Conservation (phyloP, 2,329 filamentous ascomycete species). For the Scedosporium dehoogii region DNA sequence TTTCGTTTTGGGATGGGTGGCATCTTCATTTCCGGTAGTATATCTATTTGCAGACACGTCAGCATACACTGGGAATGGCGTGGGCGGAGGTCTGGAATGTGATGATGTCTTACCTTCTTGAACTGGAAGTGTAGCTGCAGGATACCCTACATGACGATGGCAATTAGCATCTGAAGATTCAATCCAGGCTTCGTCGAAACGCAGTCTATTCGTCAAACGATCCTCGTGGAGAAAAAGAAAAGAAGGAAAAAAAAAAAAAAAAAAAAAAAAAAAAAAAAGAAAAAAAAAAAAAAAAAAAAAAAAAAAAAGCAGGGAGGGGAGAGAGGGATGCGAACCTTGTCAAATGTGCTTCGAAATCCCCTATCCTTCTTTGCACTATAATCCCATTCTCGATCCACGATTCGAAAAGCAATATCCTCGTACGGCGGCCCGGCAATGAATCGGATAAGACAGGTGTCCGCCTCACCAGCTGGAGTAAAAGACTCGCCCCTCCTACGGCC, state of each 20-base stretch:
- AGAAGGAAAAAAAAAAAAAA: slow-evolving; percentile 8
- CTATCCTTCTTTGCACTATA: slow-evolving; percentile 92
- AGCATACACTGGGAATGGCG: neutral
- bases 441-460: slow-evolving; percentile 92
- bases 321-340: slow-evolving; percentile 55
- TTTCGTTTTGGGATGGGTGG: neutral
- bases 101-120: slow-evolving; percentile 65
- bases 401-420: slow-evolving; percentile 92
- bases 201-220: no score
- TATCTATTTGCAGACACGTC: slow-evolving; percentile 26
- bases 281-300: slow-evolving; percentile 10
- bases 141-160: slow-evolving; percentile 56
- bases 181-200: slow-evolving; percentile 9
- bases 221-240: slow-evolving; percentile 9
- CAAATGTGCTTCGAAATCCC: slow-evolving; percentile 92
- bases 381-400: slow-evolving; percentile 98
- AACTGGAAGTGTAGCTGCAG: slow-evolving; percentile 96
- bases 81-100: neutral
- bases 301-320: neutral
- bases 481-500: slow-evolving; percentile 84
- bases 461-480: slow-evolving; percentile 85
- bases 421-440: slow-evolving; percentile 95
- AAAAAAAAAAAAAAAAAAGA: slow-evolving; percentile 9
- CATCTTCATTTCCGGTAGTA: slow-evolving; percentile 43
- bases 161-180: slow-evolving; percentile 4